Percentiles rank a stretch among this genome's conserved stretches.
Evolutionary conservation across 768 basidiomycete genomes (phyloP).

Genomic region (Mycena indigotica): DNA sequence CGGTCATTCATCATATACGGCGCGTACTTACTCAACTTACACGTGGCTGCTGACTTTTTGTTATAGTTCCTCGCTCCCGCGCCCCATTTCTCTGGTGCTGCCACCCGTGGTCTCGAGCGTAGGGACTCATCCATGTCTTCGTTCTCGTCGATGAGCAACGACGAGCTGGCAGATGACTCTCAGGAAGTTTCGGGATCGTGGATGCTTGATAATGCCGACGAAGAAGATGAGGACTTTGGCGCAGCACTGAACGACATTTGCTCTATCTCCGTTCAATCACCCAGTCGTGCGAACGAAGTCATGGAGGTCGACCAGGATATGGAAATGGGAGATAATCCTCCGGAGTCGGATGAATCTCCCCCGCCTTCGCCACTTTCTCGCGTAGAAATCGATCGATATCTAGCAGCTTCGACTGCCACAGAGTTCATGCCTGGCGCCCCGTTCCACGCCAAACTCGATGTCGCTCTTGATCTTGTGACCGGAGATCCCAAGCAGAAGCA

Average conservation of each 20-base stretch:
- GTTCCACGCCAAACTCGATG: background rate
- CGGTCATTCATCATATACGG: background rate
- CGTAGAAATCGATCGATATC: background rate
- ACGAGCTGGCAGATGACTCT: background rate
- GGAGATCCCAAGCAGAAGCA: background rate
- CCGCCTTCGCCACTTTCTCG: background rate
- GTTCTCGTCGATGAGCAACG: background rate
- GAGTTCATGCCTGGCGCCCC: conserved; percentile 1
- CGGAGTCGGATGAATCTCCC: background rate
- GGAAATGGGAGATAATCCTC: background rate
- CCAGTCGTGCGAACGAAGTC: background rate
- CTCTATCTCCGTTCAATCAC: background rate
- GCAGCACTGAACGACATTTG: background rate
- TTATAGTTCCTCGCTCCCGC: background rate
- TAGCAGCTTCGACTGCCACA: background rate
- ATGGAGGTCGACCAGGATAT: background rate
- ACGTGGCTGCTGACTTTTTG: background rate
- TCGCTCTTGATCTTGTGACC: background rate
- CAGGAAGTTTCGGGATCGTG: background rate
- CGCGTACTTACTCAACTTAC: background rate
- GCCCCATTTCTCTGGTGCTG: conserved; percentile 2
- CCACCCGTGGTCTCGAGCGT: background rate
- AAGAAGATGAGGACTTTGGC: background rate
- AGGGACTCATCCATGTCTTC: background rate
- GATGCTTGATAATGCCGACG: background rate